A percentile compares a stretch with the other conserved stretches of the same genome.
Conservation (phyloP, 1,284 basidiomycete genomes). For the Apiotrichum sp. region DNA sequence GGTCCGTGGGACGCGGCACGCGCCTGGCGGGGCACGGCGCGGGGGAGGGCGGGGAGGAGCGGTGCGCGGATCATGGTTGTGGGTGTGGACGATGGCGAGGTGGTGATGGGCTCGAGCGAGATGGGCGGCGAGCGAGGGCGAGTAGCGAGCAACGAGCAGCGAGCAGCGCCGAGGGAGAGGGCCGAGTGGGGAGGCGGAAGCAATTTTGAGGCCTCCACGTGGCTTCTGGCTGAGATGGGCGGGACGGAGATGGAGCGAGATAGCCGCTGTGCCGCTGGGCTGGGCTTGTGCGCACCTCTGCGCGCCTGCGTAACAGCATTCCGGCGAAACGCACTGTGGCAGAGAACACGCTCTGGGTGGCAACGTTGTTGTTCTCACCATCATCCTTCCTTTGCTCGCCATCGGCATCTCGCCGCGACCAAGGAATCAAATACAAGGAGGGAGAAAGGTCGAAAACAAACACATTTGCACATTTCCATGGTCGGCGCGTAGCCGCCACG, state of each 20-base stretch:
- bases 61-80: conserved; percentile 16
- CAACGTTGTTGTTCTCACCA: neutral
- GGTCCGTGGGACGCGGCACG: conserved; percentile 64
- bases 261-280: no score
- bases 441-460: no score
- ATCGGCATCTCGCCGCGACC: neutral
- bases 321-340: conserved; percentile 11
- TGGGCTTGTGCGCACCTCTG: neutral
- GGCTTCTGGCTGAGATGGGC: no score
- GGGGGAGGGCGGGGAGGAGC: conserved; percentile 9
- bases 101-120: neutral
- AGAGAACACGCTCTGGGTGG: neutral
- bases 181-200: no score
- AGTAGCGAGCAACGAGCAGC: neutral
- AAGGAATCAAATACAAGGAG: no score
- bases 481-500: no score
- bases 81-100: neutral
- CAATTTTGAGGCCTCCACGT: no score
- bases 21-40: conserved; percentile 7
- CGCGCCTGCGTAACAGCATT: neutral
- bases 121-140: neutral
- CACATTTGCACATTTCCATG: no score
- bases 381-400: neutral
- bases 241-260: no score
- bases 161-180: neutral